Evolutionary conservation across 345 rosid species (phyloP), one percentile per base, ranked within the genome.

Genomic region (Draba incana): DNA sequence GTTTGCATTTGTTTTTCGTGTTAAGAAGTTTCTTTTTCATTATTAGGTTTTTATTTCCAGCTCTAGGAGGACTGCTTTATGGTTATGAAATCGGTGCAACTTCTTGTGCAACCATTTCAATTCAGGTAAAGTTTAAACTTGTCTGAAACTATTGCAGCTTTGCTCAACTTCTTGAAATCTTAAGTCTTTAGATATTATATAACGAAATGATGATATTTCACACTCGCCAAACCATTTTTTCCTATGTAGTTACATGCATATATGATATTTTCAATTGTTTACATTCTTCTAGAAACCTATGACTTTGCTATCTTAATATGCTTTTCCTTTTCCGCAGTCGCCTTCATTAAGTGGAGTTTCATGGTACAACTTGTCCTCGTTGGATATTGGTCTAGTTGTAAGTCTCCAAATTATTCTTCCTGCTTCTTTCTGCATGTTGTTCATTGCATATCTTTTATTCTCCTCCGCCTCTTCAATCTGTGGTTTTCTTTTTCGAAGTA

Each of bases 41-140:
- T 78, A 76, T 57, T 84, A 92, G 98, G 77, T 92, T 92, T 80
- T 71, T 92, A 6, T 92, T 92, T 81, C 98, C 98, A 14, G 98
- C 98, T 70, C 84, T 92, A n/a, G 98, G 98, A 59, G 98, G 98
- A 57, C 78, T 90, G 31, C 83, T 92, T 24, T 92, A 90, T 80
- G 97, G 98, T 59, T 92, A 92, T 70, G 98, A 92, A 75, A 92
- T 92, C 68, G 96, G 98, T 51, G 71, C 97, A 70, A 92, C 98
- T 5, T 92, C 98, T n/a, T 90, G 93, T 75, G 98, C 98, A 43
- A 88, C 89, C 57, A 86, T 92, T 77, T 81, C 92, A 42, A 70
- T 92, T 35, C 78, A 88, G 92, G 98, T 90, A 44, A 45, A 58
- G 30, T 58, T 62, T 45, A 25, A 55, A 37, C 42, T 66, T 30